phyloP scores from a whole-genome alignment of 1,139 yeast genomes.

The Fermentozyma sake region DNA sequence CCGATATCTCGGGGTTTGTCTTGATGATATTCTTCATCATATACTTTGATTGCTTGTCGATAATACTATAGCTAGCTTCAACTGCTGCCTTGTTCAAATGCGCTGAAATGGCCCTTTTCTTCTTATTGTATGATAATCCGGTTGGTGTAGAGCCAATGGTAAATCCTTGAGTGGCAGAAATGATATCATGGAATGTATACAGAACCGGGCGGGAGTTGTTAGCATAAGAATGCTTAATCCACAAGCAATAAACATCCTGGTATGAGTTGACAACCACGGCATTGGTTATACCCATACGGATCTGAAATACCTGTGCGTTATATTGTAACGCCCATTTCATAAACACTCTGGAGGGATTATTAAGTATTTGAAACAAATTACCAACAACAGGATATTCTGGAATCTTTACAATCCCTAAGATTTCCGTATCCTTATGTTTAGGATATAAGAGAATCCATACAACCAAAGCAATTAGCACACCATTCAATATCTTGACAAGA shows the following conservation, averaged over 20 bases:
- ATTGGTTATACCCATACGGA: slow-evolving; percentile 53
- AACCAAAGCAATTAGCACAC: slow-evolving; percentile 2
- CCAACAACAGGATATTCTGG: slow-evolving; percentile 55
- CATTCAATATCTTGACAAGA: too few relatives aligned
- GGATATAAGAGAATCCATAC: slow-evolving; percentile 14
- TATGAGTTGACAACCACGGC: slow-evolving; percentile 65
- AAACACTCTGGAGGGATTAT: slow-evolving; percentile 51
- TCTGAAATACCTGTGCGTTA: slow-evolving; percentile 50
- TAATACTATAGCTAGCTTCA: slow-evolving; percentile 26
- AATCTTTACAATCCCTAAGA: slow-evolving; percentile 35
- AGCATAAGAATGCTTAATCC: slow-evolving; percentile 50
- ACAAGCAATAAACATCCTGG: slow-evolving; percentile 48
- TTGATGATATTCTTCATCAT: slow-evolving; percentile 23
- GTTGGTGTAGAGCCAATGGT: slow-evolving; percentile 80
- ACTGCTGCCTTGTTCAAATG: slow-evolving; percentile 40
- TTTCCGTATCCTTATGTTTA: too few relatives aligned
- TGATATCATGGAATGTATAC: slow-evolving; percentile 64
- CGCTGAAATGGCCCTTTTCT: slow-evolving; percentile 52
- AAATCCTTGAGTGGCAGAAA: slow-evolving; percentile 58
- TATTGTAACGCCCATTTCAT: slow-evolving; percentile 42
- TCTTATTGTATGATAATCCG: slow-evolving; percentile 47
- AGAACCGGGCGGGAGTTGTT: slow-evolving; percentile 64
- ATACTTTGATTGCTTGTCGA: slow-evolving; percentile 41
- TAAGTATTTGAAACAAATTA: slow-evolving; percentile 41
- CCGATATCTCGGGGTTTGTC: slow-evolving; percentile 15